A percentile compares a stretch with the other conserved stretches of the same genome.
Conservation (phyloP, 495 filamentous ascomycete species). For the Xylaria bambusicola region DNA sequence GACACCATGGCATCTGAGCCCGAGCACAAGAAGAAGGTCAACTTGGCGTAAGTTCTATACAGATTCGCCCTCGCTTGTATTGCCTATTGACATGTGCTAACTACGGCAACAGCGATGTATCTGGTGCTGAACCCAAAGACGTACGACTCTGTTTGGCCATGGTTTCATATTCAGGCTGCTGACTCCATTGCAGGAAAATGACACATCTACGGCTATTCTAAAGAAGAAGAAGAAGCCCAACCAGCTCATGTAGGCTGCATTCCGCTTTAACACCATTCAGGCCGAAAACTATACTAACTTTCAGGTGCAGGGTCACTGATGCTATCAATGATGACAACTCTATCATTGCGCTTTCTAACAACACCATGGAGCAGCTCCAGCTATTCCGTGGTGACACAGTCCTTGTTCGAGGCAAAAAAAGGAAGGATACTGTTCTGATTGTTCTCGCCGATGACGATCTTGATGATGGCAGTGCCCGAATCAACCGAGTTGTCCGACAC, state of each 20-base stretch:
- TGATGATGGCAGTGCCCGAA: constrained; percentile 92
- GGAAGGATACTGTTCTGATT: constrained; percentile 97
- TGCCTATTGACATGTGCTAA: constrained; percentile 27
- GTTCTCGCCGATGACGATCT: constrained; percentile 97
- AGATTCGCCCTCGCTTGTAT: not conserved
- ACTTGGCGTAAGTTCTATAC: constrained; percentile 71
- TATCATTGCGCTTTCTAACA: constrained; percentile 95
- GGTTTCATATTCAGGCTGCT: constrained; percentile 18
- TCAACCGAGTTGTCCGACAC: constrained; percentile 97
- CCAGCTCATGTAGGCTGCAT: constrained; percentile 76
- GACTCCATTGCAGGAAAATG: constrained; percentile 66
- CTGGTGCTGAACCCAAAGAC: constrained; percentile 83
- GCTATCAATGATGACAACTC: constrained; percentile 99
- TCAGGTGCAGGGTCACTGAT: constrained; percentile 78
- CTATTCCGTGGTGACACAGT: constrained; percentile 98
- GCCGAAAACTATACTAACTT: constrained; percentile 31
- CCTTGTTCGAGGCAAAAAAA: constrained; percentile 98
- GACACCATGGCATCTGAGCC: constrained; percentile 52
- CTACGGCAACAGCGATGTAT: constrained; percentile 69
- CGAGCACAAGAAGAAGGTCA: constrained; percentile 91
- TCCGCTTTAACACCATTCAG: not conserved
- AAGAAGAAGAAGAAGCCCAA: constrained; percentile 99
- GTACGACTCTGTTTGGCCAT: constrained; percentile 48
- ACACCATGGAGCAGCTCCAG: constrained; percentile 97
- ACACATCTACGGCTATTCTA: constrained; percentile 94